Evolutionary conservation across 768 basidiomycete genomes (phyloP).

Genomic region (Boletus rufocinnamomeus): DNA sequence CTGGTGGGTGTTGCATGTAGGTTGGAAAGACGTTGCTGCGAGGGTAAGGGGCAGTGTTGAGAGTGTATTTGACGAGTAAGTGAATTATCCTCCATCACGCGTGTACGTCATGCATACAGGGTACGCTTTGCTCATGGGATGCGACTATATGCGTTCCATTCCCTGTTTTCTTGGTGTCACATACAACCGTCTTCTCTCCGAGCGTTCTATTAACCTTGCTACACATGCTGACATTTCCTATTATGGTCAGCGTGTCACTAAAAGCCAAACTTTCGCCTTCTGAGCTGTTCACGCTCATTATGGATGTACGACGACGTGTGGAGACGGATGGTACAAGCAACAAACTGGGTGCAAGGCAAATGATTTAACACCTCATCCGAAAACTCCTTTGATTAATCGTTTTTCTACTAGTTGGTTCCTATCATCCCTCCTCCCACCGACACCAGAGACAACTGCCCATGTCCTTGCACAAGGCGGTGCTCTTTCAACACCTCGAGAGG

Average conservation of each 20-base stretch:
- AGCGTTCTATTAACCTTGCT: neutral
- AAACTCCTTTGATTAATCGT: neutral
- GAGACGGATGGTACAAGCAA: constrained; percentile 61
- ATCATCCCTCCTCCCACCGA: constrained; percentile 74
- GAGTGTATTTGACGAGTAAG: constrained; percentile 83
- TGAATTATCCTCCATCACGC: constrained; percentile 11
- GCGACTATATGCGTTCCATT: neutral
- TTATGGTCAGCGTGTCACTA: constrained; percentile 65
- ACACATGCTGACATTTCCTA: constrained; percentile 12
- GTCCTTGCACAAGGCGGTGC: constrained; percentile 67
- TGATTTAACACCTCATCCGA: neutral
- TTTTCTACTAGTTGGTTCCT: constrained; percentile 56
- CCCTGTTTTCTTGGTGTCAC: neutral
- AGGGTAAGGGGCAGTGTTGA: constrained; percentile 75
- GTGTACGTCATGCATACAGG: neutral
- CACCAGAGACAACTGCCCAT: constrained; percentile 67
- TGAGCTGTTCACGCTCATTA: constrained; percentile 68
- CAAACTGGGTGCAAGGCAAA: constrained; percentile 22
- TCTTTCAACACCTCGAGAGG: constrained; percentile 11
- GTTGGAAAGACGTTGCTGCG: constrained; percentile 83
- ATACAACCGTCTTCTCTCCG: neutral
- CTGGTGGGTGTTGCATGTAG: constrained; percentile 93
- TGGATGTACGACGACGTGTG: constrained; percentile 74
- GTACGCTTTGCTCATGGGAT: neutral
- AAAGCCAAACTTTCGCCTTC: constrained; percentile 71